phyloP scores from a whole-genome alignment of 441 rosid species.

The Syzygium malaccense region DNA sequence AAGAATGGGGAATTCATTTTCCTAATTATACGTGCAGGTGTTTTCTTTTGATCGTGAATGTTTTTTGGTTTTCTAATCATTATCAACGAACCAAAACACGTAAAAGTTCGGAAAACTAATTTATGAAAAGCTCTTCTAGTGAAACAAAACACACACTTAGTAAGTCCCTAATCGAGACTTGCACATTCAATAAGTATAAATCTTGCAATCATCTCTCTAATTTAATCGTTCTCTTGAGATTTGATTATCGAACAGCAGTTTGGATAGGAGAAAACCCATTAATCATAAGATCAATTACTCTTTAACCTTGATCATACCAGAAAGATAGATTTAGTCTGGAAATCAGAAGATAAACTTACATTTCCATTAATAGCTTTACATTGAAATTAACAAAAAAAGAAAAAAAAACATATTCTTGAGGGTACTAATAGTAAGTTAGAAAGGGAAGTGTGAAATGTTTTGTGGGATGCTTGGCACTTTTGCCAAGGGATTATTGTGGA shows the following conservation, averaged over 20 bases:
- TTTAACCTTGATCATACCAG: background rate
- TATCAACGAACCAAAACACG: background rate
- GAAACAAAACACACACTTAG: background rate
- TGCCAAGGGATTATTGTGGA: background rate
- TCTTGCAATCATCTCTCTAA: background rate
- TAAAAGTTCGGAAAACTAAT: background rate
- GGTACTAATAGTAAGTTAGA: background rate
- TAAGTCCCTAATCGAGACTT: background rate
- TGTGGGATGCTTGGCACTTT: background rate
- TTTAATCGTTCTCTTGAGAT: background rate
- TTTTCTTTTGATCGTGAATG: background rate
- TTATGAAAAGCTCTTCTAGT: background rate
- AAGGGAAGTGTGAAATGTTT: background rate
- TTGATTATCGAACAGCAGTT: background rate
- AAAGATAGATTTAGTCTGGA: background rate
- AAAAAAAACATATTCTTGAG: background rate
- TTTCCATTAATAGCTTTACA: background rate
- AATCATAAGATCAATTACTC: background rate
- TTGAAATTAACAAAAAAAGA: background rate
- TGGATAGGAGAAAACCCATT: background rate
- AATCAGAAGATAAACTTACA: background rate
- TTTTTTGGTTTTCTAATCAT: background rate
- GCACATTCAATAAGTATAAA: background rate
- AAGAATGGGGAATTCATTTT: background rate
- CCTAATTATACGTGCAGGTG: background rate